Evolutionary conservation across 2,329 filamentous ascomycete species (phyloP), one percentile per base, ranked within the genome.

Genomic region (Ascocoryne sarcoides): DNA sequence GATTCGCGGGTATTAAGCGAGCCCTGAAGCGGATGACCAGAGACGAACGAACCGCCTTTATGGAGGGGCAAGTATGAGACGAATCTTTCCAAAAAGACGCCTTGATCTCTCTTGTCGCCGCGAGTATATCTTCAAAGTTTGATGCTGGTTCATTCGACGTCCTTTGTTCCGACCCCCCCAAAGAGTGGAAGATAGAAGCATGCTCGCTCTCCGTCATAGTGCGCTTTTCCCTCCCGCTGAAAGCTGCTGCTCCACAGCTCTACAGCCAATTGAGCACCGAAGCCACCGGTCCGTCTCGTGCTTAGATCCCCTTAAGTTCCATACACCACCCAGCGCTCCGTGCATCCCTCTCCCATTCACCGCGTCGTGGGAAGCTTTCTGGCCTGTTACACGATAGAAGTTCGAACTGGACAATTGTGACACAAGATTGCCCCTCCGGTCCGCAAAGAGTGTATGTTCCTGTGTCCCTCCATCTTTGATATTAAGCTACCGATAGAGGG

Each of bases 251-350:
- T 35, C 32, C 32, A 20, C 32, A 40, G 38, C 28, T 37, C 35
- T 28, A 30, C 35, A 42, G 29, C 37, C 32, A 35, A 35, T 43
- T 28, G 20, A 20, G 26, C 28, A 30, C 19, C 21, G 34, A 36
- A 21, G 15, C 32, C 28, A 44, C 35, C 42, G 40, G 42, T 39
- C 39, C 46, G 39, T 48, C 45, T 47, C 42, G 45, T 45, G 19
- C 41, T 37, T 42, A 28, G 40, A 30, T 26, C 32, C 23, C 36
- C 39, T 26, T 10, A 29, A 42, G 29, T 44, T 42, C 45, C 16
- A 7, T 32, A 40, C 29, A 45, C 49, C 48, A 42, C 32, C 30
- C 4, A 31, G 46, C 37, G 49, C 51, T 40, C 51, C 51, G 51
- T 53, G 51, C 51, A 40, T 45, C 28, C 36, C 30, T 20, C 17